Base-by-base conservation (phyloP, 2,329 filamentous ascomycete species). In the Gaeumannomyces sp. region DNA sequence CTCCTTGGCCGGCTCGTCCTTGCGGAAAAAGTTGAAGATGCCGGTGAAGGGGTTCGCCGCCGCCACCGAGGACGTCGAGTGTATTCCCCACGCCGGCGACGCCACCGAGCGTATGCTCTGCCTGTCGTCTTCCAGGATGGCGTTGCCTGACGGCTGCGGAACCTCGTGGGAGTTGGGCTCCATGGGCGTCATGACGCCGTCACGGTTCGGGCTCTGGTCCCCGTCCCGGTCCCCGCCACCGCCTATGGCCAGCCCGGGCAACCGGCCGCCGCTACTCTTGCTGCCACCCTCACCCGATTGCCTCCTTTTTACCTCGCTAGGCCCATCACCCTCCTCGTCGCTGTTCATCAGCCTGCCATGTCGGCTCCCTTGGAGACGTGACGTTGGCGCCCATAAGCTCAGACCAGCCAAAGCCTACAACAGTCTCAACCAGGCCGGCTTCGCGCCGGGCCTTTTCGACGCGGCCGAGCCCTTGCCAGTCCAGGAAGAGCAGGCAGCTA, bases 361-460 rank as follows among this genome's bases (percentile, higher is more conserved):
- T 77, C n/a, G 76, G 78, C 35, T 78, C 75, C 66, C 82, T 77
- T 8, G 81, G 75, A 19, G 76, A 73, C 7, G 76, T 81, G 72
- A 84, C 80, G 68, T 86, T 90, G n/a, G 89, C 78, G 25, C 87
- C 87, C 0, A 92, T 97, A 65, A 99, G 78, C 76, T 99, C 95
- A 11, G 92, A 91, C 91, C 93, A 97, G 2, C 95, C 94, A 83
- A 94, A 97, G 64, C 91, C 92, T 35, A 95, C 92, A 68, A 98
- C 88, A 0, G 93, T 97, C 64, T 96, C 93, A 53, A 99, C 91
- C 33, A 98, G 80, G 0, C 94, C 94, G 67, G 93, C 96, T 74
- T 96, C 94, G 74, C 95, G 82, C 28, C 94, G 86, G 14, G 95
- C 94, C 76, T 99, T 99, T 69, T 98, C 93, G 1, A 99, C 95